Percentiles rank a stretch among this genome's conserved stretches.
phyloP scores from a whole-genome alignment of 2,329 filamentous ascomycete genomes.

The Fusarium sp. region DNA sequence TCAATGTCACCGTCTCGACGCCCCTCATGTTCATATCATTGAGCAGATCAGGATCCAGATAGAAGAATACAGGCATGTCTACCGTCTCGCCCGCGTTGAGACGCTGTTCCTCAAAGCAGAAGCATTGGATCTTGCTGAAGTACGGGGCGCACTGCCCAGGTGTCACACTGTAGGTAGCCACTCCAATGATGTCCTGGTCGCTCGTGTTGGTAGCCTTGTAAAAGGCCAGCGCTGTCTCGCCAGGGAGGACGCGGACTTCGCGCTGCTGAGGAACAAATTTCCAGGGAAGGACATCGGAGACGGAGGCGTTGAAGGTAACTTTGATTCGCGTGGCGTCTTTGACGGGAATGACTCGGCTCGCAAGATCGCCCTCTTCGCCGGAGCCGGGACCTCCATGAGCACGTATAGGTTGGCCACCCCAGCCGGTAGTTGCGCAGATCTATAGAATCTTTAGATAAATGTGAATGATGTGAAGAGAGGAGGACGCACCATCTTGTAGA shows the following conservation, averaged over 20 bases:
- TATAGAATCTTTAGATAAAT: constrained; percentile 48
- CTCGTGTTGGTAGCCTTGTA: constrained; percentile 96
- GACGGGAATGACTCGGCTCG: constrained; percentile 83
- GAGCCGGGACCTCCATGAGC: constrained; percentile 70
- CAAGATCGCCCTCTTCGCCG: constrained; percentile 70
- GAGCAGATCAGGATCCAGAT: constrained; percentile 94
- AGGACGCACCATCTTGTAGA: constrained; percentile 84
- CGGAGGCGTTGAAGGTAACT: constrained; percentile 95
- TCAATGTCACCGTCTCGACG: constrained; percentile 94
- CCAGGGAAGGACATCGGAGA: constrained; percentile 96
- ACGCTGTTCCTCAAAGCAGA: constrained; percentile 98
- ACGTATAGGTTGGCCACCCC: constrained; percentile 92
- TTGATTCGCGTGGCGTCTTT: constrained; percentile 85
- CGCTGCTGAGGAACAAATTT: constrained; percentile 97
- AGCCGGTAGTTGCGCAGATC: constrained; percentile 89
- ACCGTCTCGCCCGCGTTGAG: constrained; percentile 96
- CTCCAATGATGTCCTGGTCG: constrained; percentile 93
- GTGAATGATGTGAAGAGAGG: too few species aligned
- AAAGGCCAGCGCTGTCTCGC: constrained; percentile 96
- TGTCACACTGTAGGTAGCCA: constrained; percentile 97
- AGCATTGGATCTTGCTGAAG: constrained; percentile 99
- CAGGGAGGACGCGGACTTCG: constrained; percentile 93
- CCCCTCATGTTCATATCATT: constrained; percentile 93
- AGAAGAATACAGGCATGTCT: constrained; percentile 99
- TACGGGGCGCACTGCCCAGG: constrained; percentile 96